Base-by-base conservation (phyloP, 257 asterid species). In the Sherardia arvensis region DNA sequence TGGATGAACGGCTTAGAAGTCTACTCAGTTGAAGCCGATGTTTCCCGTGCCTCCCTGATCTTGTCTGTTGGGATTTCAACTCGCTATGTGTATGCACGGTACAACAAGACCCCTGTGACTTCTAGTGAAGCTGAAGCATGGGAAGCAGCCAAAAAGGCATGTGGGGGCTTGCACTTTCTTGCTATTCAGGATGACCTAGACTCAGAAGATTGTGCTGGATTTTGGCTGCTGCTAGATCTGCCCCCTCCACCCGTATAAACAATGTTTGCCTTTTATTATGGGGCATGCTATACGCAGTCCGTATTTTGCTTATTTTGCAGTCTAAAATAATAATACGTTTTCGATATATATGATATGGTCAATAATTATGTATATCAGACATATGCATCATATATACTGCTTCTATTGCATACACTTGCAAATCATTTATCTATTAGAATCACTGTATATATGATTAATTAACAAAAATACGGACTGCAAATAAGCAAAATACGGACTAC, bases 1-100 rank as follows among this genome's bases (percentile, higher is more conserved):
- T 92, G 97, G 98, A 92, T 92, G 93, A 85, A 88, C 53, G 97
- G 98, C 30, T 72, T 92, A 69, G 98, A 89, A 79, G 85, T 92
- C 11, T 85, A 90, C 64, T 79, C 98, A 5, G 69, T 92, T 2
- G 98, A 86, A 76, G 93, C 82, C 9, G 98, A 92, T 65, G 49
- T 77, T 25, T 20, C 67, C n/a, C 75, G 81, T 53, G 97, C 86
- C 60, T 69, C 75, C 66, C 60, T 92, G 65, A 74, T 87, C 47
- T 69, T 92, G 18, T 87, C 98, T 0, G 95, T 82, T 8, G 95
- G 97, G 47, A 92, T 92, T 20, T 80, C 98, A 4, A 85, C 97
- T 0, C 78, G 97, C 32, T 92, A 92, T 34, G 64, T 70, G 33
- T 92, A 92, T 29, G 97, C 95, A 21, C 85, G 81, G 27, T 92